Evolutionary conservation across 441 rosid genomes (phyloP).

Genomic region (Jatropha podagrica): DNA sequence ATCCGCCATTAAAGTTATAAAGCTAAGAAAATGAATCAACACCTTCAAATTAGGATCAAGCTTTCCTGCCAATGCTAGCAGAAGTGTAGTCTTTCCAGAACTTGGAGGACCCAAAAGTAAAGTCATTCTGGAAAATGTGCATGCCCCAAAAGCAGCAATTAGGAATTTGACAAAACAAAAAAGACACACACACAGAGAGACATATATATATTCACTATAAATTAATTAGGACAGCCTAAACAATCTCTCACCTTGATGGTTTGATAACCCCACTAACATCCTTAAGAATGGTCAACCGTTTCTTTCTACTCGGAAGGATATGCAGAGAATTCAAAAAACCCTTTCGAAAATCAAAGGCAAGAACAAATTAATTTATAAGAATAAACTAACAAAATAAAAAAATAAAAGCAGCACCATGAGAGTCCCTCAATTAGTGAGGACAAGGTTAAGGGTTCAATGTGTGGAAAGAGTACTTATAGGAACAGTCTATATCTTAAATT

Average conservation of each 20-base stretch:
- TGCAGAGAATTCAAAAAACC: constrained; percentile 42
- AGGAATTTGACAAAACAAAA: neutral
- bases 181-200: too few relatives aligned
- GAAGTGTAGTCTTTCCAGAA: constrained; percentile 79
- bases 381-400: neutral
- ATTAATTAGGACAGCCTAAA: neutral
- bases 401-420: too few relatives aligned
- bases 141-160: neutral
- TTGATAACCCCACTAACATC: constrained; percentile 68
- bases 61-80: constrained; percentile 76
- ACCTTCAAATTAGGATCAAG: constrained; percentile 57
- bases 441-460: too few relatives aligned
- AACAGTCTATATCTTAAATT: too few relatives aligned
- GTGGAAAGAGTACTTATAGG: too few relatives aligned
- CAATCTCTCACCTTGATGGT: constrained; percentile 47
- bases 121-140: constrained; percentile 49
- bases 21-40: neutral
- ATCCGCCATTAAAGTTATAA: neutral
- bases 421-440: too few relatives aligned
- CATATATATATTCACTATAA: neutral
- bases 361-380: neutral
- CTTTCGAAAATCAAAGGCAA: constrained; percentile 26
- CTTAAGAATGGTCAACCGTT: constrained; percentile 48
- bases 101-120: constrained; percentile 86
- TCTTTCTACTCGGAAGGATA: constrained; percentile 55